These are phyloP conservation scores for Casuarina cunninghamiana DNA, from an alignment of 306 rosid genomes.

Conservation along the genomic window DNA sequence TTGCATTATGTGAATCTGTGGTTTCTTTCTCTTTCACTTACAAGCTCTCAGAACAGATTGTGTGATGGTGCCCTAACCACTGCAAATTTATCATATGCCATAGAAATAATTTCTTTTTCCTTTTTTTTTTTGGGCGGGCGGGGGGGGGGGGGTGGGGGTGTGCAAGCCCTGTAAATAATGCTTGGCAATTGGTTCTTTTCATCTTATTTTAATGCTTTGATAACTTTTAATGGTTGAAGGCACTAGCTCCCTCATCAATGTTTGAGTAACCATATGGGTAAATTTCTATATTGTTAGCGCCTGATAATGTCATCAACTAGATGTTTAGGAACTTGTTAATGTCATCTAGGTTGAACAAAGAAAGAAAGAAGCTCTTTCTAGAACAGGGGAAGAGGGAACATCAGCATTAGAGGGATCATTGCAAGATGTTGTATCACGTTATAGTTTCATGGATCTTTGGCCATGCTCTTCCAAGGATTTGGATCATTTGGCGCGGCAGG, in stretches of 20 bases:
- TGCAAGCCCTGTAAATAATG: background rate
- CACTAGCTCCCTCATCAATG: background rate
- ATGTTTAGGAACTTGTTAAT: background rate
- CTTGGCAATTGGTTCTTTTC: background rate
- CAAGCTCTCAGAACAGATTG: background rate
- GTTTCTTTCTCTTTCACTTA: background rate
- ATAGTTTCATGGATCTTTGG: slow-evolving; percentile 95
- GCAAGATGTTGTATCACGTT: slow-evolving; percentile 86
- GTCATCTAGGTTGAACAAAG: slow-evolving; percentile 77
- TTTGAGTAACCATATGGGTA: background rate
- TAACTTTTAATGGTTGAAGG: background rate
- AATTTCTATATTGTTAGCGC: background rate
- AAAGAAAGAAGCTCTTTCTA: slow-evolving; percentile 78
- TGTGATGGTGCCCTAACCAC: background rate
- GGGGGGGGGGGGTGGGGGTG: too few relatives aligned
- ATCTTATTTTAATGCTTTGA: background rate
- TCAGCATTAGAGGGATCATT: slow-evolving; percentile 64
- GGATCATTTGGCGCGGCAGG: slow-evolving; percentile 77
- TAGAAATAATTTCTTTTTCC: background rate
- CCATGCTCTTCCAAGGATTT: slow-evolving; percentile 83
- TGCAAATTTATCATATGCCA: background rate
- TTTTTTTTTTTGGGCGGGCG: background rate
- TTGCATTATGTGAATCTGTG: background rate
- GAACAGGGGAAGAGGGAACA: slow-evolving; percentile 65
- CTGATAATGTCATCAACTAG: background rate